Evolutionary conservation across 2,329 filamentous ascomycete species (phyloP).

Genomic region (Aspergillus fructus): DNA sequence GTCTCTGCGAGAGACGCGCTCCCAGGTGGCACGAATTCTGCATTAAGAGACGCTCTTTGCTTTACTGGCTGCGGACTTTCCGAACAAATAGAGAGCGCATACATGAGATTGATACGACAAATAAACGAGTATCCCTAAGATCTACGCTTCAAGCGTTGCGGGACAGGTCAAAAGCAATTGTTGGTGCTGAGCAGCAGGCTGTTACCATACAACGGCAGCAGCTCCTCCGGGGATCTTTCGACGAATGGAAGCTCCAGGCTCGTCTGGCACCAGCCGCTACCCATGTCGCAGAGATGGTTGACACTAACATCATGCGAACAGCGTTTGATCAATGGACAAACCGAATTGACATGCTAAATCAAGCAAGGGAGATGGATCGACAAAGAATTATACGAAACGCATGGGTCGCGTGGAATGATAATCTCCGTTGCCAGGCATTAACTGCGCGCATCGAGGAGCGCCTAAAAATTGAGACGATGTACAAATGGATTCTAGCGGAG

Average conservation of each 20-base stretch:
- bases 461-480: conserved; percentile 55
- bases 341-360: conserved; percentile 43
- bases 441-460: conserved; percentile 56
- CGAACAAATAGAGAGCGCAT: conserved; percentile 41
- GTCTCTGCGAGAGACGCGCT: conserved; percentile 43
- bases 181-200: conserved; percentile 30
- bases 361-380: conserved; percentile 53
- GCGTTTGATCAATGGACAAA: conserved; percentile 53
- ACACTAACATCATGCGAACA: conserved; percentile 46
- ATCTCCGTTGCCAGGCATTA: conserved; percentile 55
- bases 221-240: conserved; percentile 37
- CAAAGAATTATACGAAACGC: conserved; percentile 56
- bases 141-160: conserved; percentile 36
- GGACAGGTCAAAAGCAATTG: conserved; percentile 30
- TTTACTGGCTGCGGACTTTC: conserved; percentile 42
- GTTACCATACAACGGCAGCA: conserved; percentile 31
- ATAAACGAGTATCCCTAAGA: conserved; percentile 27
- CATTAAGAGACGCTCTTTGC: conserved; percentile 41
- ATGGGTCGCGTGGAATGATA: conserved; percentile 64
- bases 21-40: conserved; percentile 44
- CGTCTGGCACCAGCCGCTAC: conserved; percentile 43
- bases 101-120: conserved; percentile 36
- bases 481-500: conserved; percentile 61
- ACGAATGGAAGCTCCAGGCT: conserved; percentile 44
- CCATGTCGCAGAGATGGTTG: conserved; percentile 45